phyloP scores from a whole-genome alignment of 768 basidiomycete genomes.

The Chiua virens region DNA sequence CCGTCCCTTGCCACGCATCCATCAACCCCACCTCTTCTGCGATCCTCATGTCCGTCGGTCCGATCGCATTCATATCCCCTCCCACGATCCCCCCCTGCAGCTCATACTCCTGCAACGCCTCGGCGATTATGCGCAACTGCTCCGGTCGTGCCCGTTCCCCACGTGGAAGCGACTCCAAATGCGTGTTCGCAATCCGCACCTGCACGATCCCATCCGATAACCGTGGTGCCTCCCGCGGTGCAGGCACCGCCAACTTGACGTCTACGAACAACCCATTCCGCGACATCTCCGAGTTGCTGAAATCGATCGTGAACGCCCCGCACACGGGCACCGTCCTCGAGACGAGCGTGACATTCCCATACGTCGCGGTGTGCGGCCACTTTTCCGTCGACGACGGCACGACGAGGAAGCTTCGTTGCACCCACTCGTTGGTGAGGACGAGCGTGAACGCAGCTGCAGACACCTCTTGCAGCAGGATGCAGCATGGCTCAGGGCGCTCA shows the following conservation, averaged over 20 bases:
- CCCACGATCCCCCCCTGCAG: slow-evolving; percentile 61
- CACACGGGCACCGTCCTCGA: slow-evolving; percentile 53
- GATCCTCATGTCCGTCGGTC: slow-evolving; percentile 42
- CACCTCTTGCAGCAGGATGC: slow-evolving; percentile 73
- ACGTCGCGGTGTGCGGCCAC: slow-evolving; percentile 51
- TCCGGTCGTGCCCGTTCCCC: slow-evolving; percentile 45
- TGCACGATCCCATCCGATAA: slow-evolving; percentile 40
- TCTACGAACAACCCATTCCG: slow-evolving; percentile 62
- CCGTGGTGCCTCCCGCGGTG: slow-evolving; percentile 29
- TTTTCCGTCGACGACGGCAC: slow-evolving; percentile 52
- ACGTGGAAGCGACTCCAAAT: slow-evolving; percentile 61
- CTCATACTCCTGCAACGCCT: slow-evolving; percentile 45
- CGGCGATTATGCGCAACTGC: slow-evolving; percentile 55
- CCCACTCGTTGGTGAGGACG: slow-evolving; percentile 61
- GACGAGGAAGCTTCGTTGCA: slow-evolving; percentile 58
- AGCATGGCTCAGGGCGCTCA: slow-evolving; percentile 55
- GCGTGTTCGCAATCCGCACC: slow-evolving; percentile 70
- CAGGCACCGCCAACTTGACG: slow-evolving; percentile 43
- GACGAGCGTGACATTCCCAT: slow-evolving; percentile 74
- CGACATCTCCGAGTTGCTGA: slow-evolving; percentile 47
- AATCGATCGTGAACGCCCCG: slow-evolving; percentile 51
- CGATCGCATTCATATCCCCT: slow-evolving; percentile 75
- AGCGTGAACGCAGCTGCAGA: slow-evolving; percentile 40
- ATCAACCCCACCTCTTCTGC: slow-evolving; percentile 46
- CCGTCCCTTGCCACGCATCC: slow-evolving; percentile 58